These are phyloP conservation scores for Aspergillus alliaceus DNA, from an alignment of 2,329 filamentous ascomycete species.

Conservation along the genomic window DNA sequence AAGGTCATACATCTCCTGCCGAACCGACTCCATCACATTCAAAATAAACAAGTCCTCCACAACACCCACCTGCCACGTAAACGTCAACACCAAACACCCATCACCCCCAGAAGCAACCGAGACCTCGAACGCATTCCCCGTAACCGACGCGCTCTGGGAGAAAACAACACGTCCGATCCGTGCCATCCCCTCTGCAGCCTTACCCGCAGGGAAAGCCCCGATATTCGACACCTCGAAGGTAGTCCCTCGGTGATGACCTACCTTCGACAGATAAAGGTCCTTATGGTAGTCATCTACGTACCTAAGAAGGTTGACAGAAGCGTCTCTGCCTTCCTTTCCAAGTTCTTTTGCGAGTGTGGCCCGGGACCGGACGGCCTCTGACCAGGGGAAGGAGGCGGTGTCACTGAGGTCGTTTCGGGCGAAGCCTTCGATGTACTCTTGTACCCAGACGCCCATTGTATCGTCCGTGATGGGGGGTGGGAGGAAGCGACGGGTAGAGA, in stretches of 20 bases:
- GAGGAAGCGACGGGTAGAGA: constrained; percentile 42
- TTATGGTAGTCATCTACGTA: constrained; percentile 41
- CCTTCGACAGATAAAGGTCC: constrained; percentile 35
- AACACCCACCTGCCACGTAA: constrained; percentile 43
- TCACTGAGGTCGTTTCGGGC: constrained; percentile 17
- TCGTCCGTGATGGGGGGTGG: constrained; percentile 34
- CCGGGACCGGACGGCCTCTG: constrained; percentile 31
- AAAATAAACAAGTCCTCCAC: constrained; percentile 29
- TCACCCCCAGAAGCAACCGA: constrained; percentile 47
- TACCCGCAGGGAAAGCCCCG: constrained; percentile 32
- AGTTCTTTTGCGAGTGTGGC: constrained; percentile 30
- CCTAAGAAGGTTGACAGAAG: constrained; percentile 38
- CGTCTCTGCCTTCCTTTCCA: constrained; percentile 32
- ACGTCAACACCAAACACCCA: constrained; percentile 41
- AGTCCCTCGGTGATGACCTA: constrained; percentile 39
- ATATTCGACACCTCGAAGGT: constrained; percentile 51
- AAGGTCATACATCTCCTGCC: constrained; percentile 15
- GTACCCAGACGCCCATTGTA: constrained; percentile 39
- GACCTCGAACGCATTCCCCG: constrained; percentile 39
- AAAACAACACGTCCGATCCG: constrained; percentile 45
- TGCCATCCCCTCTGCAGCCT: constrained; percentile 15
- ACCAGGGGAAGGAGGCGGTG: constrained; percentile 31
- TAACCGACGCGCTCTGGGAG: constrained; percentile 44
- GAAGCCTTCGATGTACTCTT: constrained; percentile 35
- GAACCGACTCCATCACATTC: constrained; percentile 16